A percentile compares a stretch with the other conserved stretches of the same genome.
These are phyloP conservation scores for Chlamydomonas sp. DNA, from an alignment of 139 green algal genomes.

Conservation along the genomic window DNA sequence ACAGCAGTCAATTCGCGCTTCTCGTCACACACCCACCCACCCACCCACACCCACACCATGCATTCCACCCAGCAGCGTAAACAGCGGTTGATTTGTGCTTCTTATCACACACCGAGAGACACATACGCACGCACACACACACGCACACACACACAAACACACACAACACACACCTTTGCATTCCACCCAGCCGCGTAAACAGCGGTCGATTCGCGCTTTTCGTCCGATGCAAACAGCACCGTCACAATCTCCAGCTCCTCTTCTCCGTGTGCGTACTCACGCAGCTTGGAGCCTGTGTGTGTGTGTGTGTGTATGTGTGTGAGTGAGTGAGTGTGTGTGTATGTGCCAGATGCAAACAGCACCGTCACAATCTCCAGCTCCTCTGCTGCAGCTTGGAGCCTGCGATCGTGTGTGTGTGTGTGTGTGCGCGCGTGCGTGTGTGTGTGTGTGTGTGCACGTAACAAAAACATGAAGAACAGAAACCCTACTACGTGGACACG, in stretches of 20 bases:
- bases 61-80: slow-evolving; percentile 68
- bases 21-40: no score
- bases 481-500: no score
- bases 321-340: no score
- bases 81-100: slow-evolving; percentile 46
- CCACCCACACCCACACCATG: no score
- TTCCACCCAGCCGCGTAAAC: slow-evolving; percentile 73
- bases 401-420: slow-evolving; percentile 9
- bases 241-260: slow-evolving; percentile 46
- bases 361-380: slow-evolving; percentile 57
- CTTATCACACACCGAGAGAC: no score
- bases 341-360: slow-evolving; percentile 78
- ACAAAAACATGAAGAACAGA: no score
- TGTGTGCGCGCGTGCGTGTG: no score
- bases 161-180: slow-evolving; percentile 46
- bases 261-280: slow-evolving; percentile 35
- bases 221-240: slow-evolving; percentile 51
- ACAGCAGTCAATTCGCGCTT: slow-evolving; percentile 48
- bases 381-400: slow-evolving; percentile 33
- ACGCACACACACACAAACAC: no score
- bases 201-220: slow-evolving; percentile 45
- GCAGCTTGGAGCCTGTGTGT: slow-evolving; percentile 37
- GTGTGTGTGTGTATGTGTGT: no score
- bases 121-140: no score
- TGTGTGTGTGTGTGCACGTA: no score